Evolutionary conservation across 1,284 basidiomycete species (phyloP).

Genomic region (Caloboletus inedulis): DNA sequence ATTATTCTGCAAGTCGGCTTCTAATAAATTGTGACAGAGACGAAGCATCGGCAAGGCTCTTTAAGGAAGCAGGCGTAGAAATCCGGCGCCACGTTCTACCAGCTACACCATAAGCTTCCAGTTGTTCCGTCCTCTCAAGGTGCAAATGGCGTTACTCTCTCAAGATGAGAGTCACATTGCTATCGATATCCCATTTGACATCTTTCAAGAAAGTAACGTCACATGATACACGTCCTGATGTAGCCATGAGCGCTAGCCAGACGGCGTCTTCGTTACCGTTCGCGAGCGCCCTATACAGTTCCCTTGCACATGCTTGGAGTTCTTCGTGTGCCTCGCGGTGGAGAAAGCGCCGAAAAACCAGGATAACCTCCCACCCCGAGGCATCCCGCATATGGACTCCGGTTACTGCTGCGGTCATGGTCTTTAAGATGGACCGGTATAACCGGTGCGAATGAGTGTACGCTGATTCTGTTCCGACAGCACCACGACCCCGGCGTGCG

Average conservation of each 20-base stretch:
- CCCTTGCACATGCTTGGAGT: conserved; percentile 62
- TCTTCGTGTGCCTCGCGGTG: conserved; percentile 64
- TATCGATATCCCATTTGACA: conserved; percentile 57
- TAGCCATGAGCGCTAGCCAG: conserved; percentile 72
- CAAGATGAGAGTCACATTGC: conserved; percentile 52
- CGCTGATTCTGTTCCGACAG: conserved; percentile 61
- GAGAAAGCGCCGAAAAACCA: conserved; percentile 74
- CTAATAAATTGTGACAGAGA: conserved; percentile 48
- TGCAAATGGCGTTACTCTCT: conserved; percentile 8
- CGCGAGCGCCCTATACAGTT: conserved; percentile 61
- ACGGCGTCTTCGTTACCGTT: conserved; percentile 72
- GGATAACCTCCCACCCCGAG: conserved; percentile 74
- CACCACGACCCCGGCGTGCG: conserved; percentile 47
- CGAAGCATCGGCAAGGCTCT: conserved; percentile 73
- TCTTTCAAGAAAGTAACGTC: conserved; percentile 52
- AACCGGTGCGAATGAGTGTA: conserved; percentile 78
- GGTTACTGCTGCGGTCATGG: conserved; percentile 63
- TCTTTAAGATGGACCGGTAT: conserved; percentile 67
- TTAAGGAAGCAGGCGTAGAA: conserved; percentile 75
- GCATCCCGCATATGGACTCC: conserved; percentile 68
- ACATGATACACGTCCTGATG: conserved; percentile 42
- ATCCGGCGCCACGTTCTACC: conserved; percentile 62
- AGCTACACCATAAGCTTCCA: conserved; percentile 19
- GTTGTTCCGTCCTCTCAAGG: neutral
- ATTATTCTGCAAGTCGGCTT: neutral